Conservation (phyloP, 1,284 basidiomycete genomes). For the Fomes fomentarius region DNA sequence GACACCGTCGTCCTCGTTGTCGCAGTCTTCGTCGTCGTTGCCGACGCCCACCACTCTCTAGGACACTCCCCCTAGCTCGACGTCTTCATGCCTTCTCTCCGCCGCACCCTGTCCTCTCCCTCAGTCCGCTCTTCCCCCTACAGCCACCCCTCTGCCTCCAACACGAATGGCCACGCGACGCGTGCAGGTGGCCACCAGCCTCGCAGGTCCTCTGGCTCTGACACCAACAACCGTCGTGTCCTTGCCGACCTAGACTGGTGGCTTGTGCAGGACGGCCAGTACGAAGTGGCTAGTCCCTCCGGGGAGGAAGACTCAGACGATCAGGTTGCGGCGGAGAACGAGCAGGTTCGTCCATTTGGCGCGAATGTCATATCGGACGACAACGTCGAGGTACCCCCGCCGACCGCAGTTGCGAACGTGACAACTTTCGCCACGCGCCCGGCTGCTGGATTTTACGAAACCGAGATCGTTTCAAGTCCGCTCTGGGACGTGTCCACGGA, state of each 20-base stretch:
- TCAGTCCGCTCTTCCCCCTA: constrained; percentile 67
- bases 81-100: constrained; percentile 70
- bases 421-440: constrained; percentile 8
- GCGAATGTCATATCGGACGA: constrained; percentile 14
- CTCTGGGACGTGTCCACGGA: constrained; percentile 25
- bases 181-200: constrained; percentile 46
- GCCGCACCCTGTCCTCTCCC: constrained; percentile 69
- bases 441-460: constrained; percentile 13
- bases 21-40: constrained; percentile 16
- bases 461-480: constrained; percentile 16
- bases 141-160: constrained; percentile 40
- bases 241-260: constrained; percentile 86
- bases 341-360: constrained; percentile 15
- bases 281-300: constrained; percentile 40
- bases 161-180: constrained; percentile 30
- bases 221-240: constrained; percentile 63
- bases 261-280: constrained; percentile 73
- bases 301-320: constrained; percentile 23
- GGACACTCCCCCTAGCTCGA: constrained; percentile 24
- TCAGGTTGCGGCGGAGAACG: constrained; percentile 25
- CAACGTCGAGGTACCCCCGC: constrained; percentile 14
- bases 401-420: constrained; percentile 14
- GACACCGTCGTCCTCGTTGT: constrained; percentile 16
- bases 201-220: constrained; percentile 68
- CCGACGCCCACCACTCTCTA: constrained; percentile 63